phyloP scores from a whole-genome alignment of 2,329 filamentous ascomycete genomes.

The Pyricularia sp. region DNA sequence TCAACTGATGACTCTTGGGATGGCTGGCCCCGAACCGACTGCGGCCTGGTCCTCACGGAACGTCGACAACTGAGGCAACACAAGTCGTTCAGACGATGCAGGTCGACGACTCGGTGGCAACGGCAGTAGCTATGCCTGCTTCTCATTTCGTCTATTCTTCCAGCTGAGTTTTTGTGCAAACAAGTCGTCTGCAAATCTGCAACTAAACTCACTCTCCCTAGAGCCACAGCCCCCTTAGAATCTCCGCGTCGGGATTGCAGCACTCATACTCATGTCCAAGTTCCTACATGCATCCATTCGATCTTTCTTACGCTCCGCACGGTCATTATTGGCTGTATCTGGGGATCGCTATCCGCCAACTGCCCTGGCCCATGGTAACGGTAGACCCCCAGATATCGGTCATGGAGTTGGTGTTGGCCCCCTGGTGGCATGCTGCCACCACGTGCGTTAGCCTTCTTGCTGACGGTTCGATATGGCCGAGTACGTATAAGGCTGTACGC shows the following conservation, averaged over 20 bases:
- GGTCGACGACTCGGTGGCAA: neutral
- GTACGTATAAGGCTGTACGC: neutral
- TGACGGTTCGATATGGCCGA: neutral
- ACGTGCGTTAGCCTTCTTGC: neutral
- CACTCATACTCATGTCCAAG: neutral
- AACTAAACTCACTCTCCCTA: neutral
- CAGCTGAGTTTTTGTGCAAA: neutral
- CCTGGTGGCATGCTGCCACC: neutral
- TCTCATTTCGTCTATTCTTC: neutral
- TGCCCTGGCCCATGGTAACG: neutral
- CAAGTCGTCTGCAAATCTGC: neutral
- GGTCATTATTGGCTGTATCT: neutral
- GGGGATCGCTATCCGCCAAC: neutral
- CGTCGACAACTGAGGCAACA: neutral
- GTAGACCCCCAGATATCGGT: neutral
- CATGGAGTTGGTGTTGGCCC: neutral
- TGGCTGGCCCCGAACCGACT: neutral
- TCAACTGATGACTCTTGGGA: neutral
- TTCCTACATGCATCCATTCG: neutral
- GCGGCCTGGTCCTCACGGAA: neutral
- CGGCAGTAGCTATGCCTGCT: no score
- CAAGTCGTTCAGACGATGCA: neutral
- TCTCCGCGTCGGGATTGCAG: neutral
- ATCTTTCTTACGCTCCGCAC: neutral
- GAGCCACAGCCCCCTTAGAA: neutral